Evolutionary conservation across 2,329 filamentous ascomycete genomes (phyloP).

Genomic region (Colletotrichum musicola): DNA sequence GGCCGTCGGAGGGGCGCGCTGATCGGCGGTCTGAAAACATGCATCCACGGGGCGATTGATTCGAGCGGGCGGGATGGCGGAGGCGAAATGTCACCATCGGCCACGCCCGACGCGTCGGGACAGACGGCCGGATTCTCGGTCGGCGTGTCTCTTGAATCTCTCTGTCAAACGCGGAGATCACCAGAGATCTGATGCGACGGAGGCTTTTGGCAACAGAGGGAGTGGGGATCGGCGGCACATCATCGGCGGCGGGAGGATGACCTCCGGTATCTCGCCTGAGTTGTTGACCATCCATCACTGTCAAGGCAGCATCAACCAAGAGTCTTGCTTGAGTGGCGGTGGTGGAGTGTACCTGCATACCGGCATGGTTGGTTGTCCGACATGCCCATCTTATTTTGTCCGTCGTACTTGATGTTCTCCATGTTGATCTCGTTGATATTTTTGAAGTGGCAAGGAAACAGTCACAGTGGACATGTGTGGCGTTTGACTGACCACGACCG

Average conservation of each 20-base stretch:
- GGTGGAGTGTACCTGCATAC: no score
- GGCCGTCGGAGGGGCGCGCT: not conserved
- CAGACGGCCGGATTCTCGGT: conserved; percentile 6
- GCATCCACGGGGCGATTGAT: not conserved
- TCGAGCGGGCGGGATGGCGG: not conserved
- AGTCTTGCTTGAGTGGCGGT: no score
- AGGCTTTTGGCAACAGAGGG: not conserved
- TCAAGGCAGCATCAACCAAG: no score
- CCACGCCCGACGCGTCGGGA: conserved; percentile 23
- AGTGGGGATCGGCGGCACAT: conserved; percentile 10
- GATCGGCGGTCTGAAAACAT: conserved; percentile 20
- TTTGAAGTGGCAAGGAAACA: no score
- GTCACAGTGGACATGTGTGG: no score
- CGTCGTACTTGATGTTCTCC: no score
- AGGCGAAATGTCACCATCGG: conserved; percentile 20
- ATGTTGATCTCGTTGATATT: no score
- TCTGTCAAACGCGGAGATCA: conserved; percentile 2
- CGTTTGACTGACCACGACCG: no score
- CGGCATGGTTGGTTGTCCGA: no score
- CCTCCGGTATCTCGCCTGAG: no score
- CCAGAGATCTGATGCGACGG: conserved; percentile 12
- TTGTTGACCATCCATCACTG: no score
- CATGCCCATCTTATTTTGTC: no score
- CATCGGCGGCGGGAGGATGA: not conserved
- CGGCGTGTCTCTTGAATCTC: not conserved